Evolutionary conservation across 2,329 filamentous ascomycete species (phyloP).

Genomic region (Alternaria triticina): DNA sequence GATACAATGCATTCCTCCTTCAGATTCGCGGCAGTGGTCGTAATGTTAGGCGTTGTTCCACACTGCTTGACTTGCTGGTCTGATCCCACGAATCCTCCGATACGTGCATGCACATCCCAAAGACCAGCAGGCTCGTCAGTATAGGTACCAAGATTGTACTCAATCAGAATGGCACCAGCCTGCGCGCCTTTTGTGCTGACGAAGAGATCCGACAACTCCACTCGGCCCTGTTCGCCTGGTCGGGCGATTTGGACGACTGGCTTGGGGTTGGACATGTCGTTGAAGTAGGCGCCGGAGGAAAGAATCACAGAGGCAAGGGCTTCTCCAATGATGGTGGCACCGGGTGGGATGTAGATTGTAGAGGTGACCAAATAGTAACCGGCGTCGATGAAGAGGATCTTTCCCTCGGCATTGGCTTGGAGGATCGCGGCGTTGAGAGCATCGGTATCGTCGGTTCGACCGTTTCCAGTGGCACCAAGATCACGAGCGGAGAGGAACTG

Average conservation of each 20-base stretch:
- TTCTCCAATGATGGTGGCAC: slow-evolving; percentile 83
- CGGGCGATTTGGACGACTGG: slow-evolving; percentile 72
- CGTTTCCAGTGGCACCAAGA: slow-evolving; percentile 76
- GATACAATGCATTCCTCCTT: slow-evolving; percentile 73
- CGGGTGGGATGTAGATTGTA: slow-evolving; percentile 65
- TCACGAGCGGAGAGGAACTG: slow-evolving; percentile 64
- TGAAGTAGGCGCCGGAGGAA: slow-evolving; percentile 66
- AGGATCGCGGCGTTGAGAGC: slow-evolving; percentile 78
- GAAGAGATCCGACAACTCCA: slow-evolving; percentile 77
- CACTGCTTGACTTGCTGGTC: slow-evolving; percentile 78
- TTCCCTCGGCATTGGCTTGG: slow-evolving; percentile 61
- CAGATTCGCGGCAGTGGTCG: slow-evolving; percentile 56
- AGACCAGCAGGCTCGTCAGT: slow-evolving; percentile 70
- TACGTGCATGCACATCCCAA: slow-evolving; percentile 87
- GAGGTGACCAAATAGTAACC: slow-evolving; percentile 62
- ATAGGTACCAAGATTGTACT: slow-evolving; percentile 70
- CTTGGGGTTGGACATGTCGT: slow-evolving; percentile 61
- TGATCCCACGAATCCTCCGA: slow-evolving; percentile 81
- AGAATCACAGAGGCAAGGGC: slow-evolving; percentile 84
- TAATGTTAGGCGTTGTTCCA: slow-evolving; percentile 71
- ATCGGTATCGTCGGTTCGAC: slow-evolving; percentile 80
- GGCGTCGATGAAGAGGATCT: slow-evolving; percentile 63
- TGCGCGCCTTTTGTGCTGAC: slow-evolving; percentile 71
- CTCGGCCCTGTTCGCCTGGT: slow-evolving; percentile 66
- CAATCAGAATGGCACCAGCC: slow-evolving; percentile 71